phyloP scores from a whole-genome alignment of 257 asterid genomes.

The Capsicum rhomboideum region DNA sequence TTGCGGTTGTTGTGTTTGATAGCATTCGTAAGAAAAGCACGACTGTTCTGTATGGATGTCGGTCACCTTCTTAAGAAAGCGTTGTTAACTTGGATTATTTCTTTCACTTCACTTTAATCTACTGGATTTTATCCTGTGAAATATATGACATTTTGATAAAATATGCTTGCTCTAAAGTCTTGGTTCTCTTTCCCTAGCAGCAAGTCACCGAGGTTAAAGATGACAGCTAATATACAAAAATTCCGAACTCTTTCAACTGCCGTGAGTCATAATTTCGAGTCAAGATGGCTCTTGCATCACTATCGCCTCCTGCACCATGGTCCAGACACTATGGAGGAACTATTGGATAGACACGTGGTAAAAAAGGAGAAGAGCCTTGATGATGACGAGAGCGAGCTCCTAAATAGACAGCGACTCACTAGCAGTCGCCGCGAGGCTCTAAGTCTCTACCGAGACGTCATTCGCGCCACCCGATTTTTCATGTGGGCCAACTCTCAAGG shows the following conservation, averaged over 20 bases:
- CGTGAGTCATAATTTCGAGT: conserved; percentile 12
- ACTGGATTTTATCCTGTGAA: not conserved
- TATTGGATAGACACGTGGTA: conserved; percentile 68
- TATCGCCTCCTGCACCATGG: conserved; percentile 55
- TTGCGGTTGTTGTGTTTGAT: not conserved
- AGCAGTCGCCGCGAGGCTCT: conserved; percentile 84
- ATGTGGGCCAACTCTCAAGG: conserved; percentile 84
- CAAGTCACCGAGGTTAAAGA: not conserved
- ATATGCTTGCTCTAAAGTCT: not conserved
- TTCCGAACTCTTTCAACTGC: conserved; percentile 20
- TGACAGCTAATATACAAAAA: conserved; percentile 25
- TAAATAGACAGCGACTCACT: conserved; percentile 62
- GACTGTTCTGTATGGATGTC: not conserved
- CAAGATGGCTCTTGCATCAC: not conserved
- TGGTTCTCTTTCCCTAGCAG: not conserved
- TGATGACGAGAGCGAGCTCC: conserved; percentile 54
- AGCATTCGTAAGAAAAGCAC: not conserved
- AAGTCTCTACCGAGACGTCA: conserved; percentile 76
- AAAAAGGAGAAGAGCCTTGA: conserved; percentile 38
- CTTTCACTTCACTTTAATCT: not conserved
- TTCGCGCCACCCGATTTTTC: conserved; percentile 83
- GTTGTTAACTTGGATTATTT: not conserved
- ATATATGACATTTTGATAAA: not conserved
- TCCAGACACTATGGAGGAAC: conserved; percentile 87
- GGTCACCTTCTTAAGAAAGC: not conserved